phyloP scores from a whole-genome alignment of 176 grass and related monocot species.

The Zea luxurians region DNA sequence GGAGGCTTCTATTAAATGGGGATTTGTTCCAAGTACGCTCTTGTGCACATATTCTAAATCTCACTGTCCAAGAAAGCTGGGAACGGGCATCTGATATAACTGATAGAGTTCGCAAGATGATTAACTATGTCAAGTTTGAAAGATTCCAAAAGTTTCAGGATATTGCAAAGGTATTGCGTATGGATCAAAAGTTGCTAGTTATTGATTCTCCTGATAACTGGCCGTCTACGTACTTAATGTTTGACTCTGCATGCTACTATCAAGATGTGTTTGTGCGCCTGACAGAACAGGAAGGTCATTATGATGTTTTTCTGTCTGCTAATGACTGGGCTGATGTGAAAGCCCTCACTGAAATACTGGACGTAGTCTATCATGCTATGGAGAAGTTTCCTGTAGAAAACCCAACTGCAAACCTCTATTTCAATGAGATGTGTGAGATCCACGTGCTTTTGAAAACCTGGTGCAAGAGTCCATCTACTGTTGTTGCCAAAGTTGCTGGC shows the following conservation, averaged over 20 bases:
- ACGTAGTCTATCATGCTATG: slow-evolving; percentile 84
- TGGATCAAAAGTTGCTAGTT: slow-evolving; percentile 69
- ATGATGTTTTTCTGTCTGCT: slow-evolving; percentile 56
- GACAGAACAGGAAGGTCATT: slow-evolving; percentile 67
- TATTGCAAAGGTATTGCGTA: slow-evolving; percentile 59
- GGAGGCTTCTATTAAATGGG: slow-evolving; percentile 69
- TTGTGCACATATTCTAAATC: slow-evolving; percentile 75
- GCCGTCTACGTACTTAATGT: slow-evolving; percentile 80
- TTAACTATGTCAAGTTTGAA: slow-evolving; percentile 91
- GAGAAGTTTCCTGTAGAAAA: slow-evolving; percentile 81
- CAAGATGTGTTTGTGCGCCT: slow-evolving; percentile 68
- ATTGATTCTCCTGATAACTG: slow-evolving; percentile 84
- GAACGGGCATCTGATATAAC: slow-evolving; percentile 64
- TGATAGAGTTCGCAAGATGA: slow-evolving; percentile 56
- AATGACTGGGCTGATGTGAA: slow-evolving; percentile 90
- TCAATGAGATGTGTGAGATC: slow-evolving; percentile 94
- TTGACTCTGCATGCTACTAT: slow-evolving; percentile 87
- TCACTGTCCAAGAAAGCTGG: slow-evolving; percentile 81
- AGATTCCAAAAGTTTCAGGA: slow-evolving; percentile 71
- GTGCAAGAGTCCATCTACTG: slow-evolving; percentile 65
- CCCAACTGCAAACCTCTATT: slow-evolving; percentile 85
- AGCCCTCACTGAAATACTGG: slow-evolving; percentile 83
- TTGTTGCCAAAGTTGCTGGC: slow-evolving; percentile 71
- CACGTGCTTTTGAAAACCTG: slow-evolving; percentile 92
- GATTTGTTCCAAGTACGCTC: slow-evolving; percentile 73